Base-by-base conservation (phyloP, 2,329 filamentous ascomycete genomes). In the Fusarium pilosicola region DNA sequence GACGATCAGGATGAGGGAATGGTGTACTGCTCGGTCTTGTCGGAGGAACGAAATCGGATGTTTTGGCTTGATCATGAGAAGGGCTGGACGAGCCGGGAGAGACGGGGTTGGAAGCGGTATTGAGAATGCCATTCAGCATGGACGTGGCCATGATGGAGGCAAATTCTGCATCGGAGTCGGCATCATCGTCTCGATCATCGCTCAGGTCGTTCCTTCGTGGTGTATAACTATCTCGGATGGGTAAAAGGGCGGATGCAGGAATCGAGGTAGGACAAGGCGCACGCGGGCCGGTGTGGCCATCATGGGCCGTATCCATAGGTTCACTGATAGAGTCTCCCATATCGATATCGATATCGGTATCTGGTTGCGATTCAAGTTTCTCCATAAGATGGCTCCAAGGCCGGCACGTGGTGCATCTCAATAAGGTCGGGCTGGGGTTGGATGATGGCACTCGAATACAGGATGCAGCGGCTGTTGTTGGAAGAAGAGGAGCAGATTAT, bases 21-120 rank as follows among this genome's bases (percentile, higher is more conserved):
- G 88, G 88, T 5, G 88, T 90, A 80, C 88, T 90, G 78, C 88
- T 90, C 24, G 88, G 88, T 58, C 88, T 85, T 11, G 79, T 79
- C 8, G 81, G 81, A 22, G 81, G 81, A 14, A 82, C 76, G 66
- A 82, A 80, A n/a, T 76, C 73, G 36, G 75, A 61, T 41, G 85
- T 78, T 65, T 86, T 87, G 64, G 81, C 79, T 66, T 86, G 86
- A 44, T 87, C 84, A 55, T 86, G 82, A 30, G 86, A 85, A 42
- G 87, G 87, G 70, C 86, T 88, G 11, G 86, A 84, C 20, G 88
- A 85, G 34, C 87, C 87, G 1, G 87, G 86, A 8, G 87, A 87
- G 22, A 88, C 87, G 8, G 88, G 87, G 56, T 87, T 89, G n/a
- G 88, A 88, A 8, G 85, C 79, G 28, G 84, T 83, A 54, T 81